These are phyloP conservation scores for Chlamydomonas sphaeroides DNA, from an alignment of 139 green algal genomes.

Conservation along the genomic window DNA sequence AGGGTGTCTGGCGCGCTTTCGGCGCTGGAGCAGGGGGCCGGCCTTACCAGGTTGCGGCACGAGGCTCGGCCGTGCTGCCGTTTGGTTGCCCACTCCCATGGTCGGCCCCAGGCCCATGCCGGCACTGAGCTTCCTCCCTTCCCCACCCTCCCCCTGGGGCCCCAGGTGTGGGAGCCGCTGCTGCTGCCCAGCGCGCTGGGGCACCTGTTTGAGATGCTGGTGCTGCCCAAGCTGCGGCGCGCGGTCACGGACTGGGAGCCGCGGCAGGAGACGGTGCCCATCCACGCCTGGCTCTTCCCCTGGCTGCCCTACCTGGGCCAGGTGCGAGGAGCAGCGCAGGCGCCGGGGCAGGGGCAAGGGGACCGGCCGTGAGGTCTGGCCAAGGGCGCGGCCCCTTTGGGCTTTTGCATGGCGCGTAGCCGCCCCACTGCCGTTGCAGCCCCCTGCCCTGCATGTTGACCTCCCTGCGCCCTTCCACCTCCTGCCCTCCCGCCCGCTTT, in stretches of 20 bases:
- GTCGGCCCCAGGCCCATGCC: background rate
- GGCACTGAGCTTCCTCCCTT: too few species aligned
- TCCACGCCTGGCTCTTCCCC: slow-evolving; percentile 97
- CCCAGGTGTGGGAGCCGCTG: slow-evolving; percentile 42
- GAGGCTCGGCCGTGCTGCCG: too few species aligned
- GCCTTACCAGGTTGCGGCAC: too few species aligned
- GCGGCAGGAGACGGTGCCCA: slow-evolving; percentile 78
- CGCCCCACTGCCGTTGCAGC: too few species aligned
- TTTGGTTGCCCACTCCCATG: background rate
- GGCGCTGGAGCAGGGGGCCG: too few species aligned
- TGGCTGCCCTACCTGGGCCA: slow-evolving; percentile 90
- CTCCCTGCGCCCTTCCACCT: too few species aligned
- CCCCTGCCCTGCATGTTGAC: too few species aligned
- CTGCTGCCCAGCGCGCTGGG: slow-evolving; percentile 58
- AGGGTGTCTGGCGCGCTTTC: too few species aligned
- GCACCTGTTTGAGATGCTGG: slow-evolving; percentile 79
- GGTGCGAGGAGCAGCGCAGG: background rate
- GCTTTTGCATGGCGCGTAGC: too few species aligned
- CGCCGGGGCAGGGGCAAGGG: background rate
- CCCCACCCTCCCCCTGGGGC: background rate
- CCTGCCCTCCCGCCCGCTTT: background rate
- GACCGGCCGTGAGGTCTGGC: too few species aligned
- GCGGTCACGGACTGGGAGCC: slow-evolving; percentile 92
- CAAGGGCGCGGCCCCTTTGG: too few species aligned
- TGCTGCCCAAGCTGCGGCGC: slow-evolving; percentile 86